These are phyloP conservation scores for Penicillium hordei DNA, from an alignment of 2,329 filamentous ascomycete species.

Conservation along the genomic window DNA sequence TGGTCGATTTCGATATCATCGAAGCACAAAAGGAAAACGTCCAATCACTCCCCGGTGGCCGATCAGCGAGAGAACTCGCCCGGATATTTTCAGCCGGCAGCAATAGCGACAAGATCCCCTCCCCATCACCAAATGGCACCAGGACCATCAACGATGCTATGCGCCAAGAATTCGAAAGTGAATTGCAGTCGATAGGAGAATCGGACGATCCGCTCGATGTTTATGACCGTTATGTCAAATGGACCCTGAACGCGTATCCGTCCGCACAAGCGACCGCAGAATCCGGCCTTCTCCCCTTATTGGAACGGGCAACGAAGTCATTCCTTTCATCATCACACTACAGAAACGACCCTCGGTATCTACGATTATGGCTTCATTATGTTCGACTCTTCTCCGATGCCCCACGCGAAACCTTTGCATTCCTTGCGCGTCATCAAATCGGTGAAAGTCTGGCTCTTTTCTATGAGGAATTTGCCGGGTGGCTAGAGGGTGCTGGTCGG, in stretches of 20 bases:
- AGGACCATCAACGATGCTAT: constrained; percentile 75
- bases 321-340: constrained; percentile 86
- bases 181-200: constrained; percentile 74
- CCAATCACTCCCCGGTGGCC: constrained; percentile 80
- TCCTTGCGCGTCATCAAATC: constrained; percentile 82
- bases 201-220: constrained; percentile 93
- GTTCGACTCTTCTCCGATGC: constrained; percentile 89
- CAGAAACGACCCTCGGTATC: constrained; percentile 90
- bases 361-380: constrained; percentile 92
- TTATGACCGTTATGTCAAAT: constrained; percentile 94
- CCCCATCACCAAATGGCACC: constrained; percentile 69
- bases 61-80: constrained; percentile 86
- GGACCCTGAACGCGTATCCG: constrained; percentile 93
- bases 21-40: constrained; percentile 98
- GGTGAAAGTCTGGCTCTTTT: constrained; percentile 85
- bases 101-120: constrained; percentile 53
- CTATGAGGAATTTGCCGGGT: constrained; percentile 95
- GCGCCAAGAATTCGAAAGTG: constrained; percentile 80
- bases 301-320: constrained; percentile 88
- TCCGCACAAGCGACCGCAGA: constrained; percentile 87
- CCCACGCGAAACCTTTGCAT: constrained; percentile 90
- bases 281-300: constrained; percentile 82
- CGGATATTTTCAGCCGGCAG: constrained; percentile 61
- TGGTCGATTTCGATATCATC: constrained; percentile 78
- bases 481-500: constrained; percentile 79